A percentile compares a stretch with the other conserved stretches of the same genome.
phyloP scores from a whole-genome alignment of 176 grass and related monocot genomes.

The Metroxylon sagu region DNA sequence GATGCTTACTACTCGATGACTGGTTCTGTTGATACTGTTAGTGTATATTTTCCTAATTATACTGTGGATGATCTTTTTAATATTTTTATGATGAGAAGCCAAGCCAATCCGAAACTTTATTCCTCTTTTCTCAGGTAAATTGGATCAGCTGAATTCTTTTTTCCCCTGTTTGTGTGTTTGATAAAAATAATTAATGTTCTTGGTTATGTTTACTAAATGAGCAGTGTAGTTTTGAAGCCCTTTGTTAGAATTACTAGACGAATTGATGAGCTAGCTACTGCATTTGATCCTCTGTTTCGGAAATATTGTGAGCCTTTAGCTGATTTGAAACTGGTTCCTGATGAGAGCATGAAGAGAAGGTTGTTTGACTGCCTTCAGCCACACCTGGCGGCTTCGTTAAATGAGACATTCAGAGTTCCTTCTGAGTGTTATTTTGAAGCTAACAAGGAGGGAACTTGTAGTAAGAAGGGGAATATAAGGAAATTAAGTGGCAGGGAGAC shows the following conservation, averaged over 20 bases:
- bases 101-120: slow-evolving; percentile 51
- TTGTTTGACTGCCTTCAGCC: slow-evolving; percentile 72
- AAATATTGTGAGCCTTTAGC: slow-evolving; percentile 80
- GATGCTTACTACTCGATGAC: slow-evolving; percentile 68
- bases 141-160: no score
- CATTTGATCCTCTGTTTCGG: slow-evolving; percentile 61
- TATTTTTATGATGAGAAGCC: slow-evolving; percentile 59
- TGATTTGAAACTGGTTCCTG: slow-evolving; percentile 40
- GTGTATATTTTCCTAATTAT: slow-evolving; percentile 76
- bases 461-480: slow-evolving; percentile 35
- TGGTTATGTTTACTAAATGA: slow-evolving; percentile 2
- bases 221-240: slow-evolving; percentile 61
- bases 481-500: slow-evolving; percentile 35
- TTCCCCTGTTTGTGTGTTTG: no score
- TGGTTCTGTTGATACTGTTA: slow-evolving; percentile 57
- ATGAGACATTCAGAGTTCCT: slow-evolving; percentile 73
- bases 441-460: slow-evolving; percentile 19
- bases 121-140: slow-evolving; percentile 74
- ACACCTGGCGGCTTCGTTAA: slow-evolving; percentile 58
- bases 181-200: slow-evolving; percentile 4
- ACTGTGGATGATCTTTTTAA: slow-evolving; percentile 48
- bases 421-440: slow-evolving; percentile 25
- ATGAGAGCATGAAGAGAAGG: slow-evolving; percentile 57
- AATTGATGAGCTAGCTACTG: slow-evolving; percentile 58
- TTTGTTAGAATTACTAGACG: slow-evolving; percentile 58